Base-by-base conservation (phyloP, 108 stramenopile genomes). In the Cylindrotheca fusiformis region DNA sequence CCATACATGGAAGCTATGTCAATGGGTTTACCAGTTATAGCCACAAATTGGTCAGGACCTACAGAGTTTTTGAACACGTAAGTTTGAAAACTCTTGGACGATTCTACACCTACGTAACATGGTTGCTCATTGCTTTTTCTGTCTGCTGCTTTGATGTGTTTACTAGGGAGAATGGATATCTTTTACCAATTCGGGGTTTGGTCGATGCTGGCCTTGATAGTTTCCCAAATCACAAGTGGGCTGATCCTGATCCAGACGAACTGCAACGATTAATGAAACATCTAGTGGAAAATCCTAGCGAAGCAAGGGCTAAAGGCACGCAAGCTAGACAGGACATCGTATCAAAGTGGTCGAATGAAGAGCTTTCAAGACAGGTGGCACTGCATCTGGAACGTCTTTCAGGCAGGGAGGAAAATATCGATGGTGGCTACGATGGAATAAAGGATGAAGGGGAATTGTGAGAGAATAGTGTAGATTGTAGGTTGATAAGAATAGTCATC, bases 31-130 rank as follows among this genome's bases (percentile, higher is more conserved):
- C 56, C 56, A 44, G 26, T 28, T 6, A 44, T 58, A 6, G 56
- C 56, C 6, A 58, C 56, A n/a, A 58, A 58, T 24, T 58, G 56
- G 56, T 58, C 56, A 6, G 56, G 56, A 27, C 56, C 56, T 19
- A 58, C 56, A 19, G 56, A 58, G 56, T 58, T 58, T 24, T 6
- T 58, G 12, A 58, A 21, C n/a, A n/a, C n/a, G n/a, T n/a, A n/a
- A n/a, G n/a, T n/a, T n/a, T n/a, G n/a, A n/a, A n/a, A n/a, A n/a
- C n/a, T n/a, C n/a, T n/a, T n/a, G n/a, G n/a, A n/a, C n/a, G n/a
- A n/a, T n/a, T n/a, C n/a, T n/a, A n/a, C n/a, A n/a, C n/a, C n/a
- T n/a, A n/a, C n/a, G n/a, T n/a, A n/a, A n/a, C n/a, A n/a, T n/a
- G n/a, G n/a, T n/a, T n/a, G n/a, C n/a, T n/a, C n/a, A n/a, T n/a